Evolutionary conservation across 2,329 filamentous ascomycete species (phyloP).

Genomic region (Geosmithia putterillii): DNA sequence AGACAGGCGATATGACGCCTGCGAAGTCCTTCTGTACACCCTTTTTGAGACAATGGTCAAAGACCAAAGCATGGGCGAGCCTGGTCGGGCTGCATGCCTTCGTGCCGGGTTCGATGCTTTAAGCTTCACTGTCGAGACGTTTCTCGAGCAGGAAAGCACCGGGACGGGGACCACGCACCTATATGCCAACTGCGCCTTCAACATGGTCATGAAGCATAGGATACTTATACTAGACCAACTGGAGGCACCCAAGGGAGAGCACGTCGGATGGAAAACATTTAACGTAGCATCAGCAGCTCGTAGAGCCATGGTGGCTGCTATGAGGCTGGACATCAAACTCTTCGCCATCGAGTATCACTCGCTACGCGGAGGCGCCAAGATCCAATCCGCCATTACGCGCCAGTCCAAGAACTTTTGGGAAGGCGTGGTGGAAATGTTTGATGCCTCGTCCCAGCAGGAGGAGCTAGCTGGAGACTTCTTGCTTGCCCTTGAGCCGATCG

Average conservation of each 20-base stretch:
- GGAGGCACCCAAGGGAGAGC: constrained; percentile 11
- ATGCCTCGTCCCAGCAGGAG: constrained; percentile 58
- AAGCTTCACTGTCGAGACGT: constrained; percentile 42
- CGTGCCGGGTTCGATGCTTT: constrained; percentile 52
- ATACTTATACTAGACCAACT: constrained; percentile 38
- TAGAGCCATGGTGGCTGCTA: constrained; percentile 39
- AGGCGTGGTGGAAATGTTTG: constrained; percentile 55
- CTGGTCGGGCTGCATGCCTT: constrained; percentile 49
- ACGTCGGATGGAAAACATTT: constrained; percentile 25
- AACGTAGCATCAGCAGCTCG: constrained; percentile 30
- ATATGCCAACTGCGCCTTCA: constrained; percentile 52
- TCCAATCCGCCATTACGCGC: constrained; percentile 56
- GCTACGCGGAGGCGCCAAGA: constrained; percentile 37
- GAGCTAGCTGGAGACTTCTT: constrained; percentile 65
- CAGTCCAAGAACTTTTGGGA: constrained; percentile 41
- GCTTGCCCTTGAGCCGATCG: constrained; percentile 55
- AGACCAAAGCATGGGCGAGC: constrained; percentile 38
- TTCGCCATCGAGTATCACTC: constrained; percentile 35
- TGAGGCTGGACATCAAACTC: constrained; percentile 30
- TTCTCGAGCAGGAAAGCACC: constrained; percentile 32
- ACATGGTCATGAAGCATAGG: constrained; percentile 50
- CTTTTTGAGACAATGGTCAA: constrained; percentile 55
- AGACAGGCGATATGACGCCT: constrained; percentile 66
- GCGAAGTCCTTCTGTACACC: constrained; percentile 64
- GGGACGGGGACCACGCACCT: constrained; percentile 42